Evolutionary conservation across 2,329 filamentous ascomycete species (phyloP).

Genomic region (Colletotrichum sp.): DNA sequence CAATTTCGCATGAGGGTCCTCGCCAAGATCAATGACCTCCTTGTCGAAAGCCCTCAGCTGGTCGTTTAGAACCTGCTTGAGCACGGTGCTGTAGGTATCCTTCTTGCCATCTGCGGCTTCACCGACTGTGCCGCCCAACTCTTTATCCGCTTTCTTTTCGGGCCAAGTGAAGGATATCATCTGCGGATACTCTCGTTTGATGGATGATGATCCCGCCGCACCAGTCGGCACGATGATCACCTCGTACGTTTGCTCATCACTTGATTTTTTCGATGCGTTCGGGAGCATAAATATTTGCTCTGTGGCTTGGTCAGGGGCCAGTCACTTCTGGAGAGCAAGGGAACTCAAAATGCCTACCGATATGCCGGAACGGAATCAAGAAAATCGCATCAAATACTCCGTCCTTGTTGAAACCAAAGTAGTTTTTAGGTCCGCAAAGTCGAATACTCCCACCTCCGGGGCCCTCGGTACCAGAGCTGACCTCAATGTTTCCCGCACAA

Average conservation of each 20-base stretch:
- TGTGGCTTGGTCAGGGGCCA: neutral
- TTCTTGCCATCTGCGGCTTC: neutral
- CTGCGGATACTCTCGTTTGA: neutral
- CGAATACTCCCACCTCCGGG: neutral
- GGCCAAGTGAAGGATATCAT: neutral
- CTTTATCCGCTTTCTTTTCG: neutral
- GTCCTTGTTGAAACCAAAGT: neutral
- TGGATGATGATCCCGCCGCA: neutral
- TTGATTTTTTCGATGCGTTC: accelerated
- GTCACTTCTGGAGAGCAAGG: too few relatives aligned
- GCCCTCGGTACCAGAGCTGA: neutral
- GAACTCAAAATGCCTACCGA: neutral
- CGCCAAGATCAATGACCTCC: neutral
- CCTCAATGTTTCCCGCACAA: neutral
- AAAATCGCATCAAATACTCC: neutral
- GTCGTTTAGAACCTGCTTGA: neutral
- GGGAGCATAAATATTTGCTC: neutral
- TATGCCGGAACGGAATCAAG: neutral
- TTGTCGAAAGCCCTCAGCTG: neutral
- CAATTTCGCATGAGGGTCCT: neutral
- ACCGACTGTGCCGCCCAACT: neutral
- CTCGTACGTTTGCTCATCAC: neutral
- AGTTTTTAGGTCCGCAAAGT: neutral
- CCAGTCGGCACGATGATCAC: neutral
- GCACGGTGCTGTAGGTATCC: neutral